These are phyloP conservation scores for Lepidium africanum DNA, from an alignment of 345 rosid genomes.

Conservation along the genomic window DNA sequence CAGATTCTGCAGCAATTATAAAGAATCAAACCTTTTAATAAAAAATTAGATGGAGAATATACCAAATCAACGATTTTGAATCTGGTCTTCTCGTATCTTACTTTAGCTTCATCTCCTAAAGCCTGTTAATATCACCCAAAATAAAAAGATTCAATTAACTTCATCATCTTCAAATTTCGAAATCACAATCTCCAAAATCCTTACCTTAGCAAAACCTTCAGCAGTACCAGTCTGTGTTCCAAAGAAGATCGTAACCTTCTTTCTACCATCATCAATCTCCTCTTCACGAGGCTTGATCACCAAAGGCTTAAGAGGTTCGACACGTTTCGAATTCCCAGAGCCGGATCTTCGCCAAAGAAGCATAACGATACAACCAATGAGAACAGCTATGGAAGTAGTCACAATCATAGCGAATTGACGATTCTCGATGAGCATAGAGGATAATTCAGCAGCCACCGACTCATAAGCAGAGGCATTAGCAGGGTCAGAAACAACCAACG, in stretches of 20 bases:
- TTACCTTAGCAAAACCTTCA: constrained; percentile 93
- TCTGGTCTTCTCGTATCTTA: constrained; percentile 71
- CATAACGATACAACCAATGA: constrained; percentile 80
- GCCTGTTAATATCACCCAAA: constrained; percentile 24
- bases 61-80: constrained; percentile 90
- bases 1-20: neutral
- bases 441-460: constrained; percentile 38
- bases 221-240: constrained; percentile 98
- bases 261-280: constrained; percentile 67
- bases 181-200: neutral
- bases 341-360: constrained; percentile 72
- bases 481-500: constrained; percentile 38
- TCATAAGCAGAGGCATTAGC: constrained; percentile 50
- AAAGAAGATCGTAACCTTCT: constrained; percentile 71
- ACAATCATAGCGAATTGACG: constrained; percentile 67
- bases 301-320: constrained; percentile 52
- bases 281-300: constrained; percentile 45
- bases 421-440: constrained; percentile 57
- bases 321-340: constrained; percentile 31
- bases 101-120: constrained; percentile 75
- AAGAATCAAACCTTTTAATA: neutral
- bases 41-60: constrained; percentile 7
- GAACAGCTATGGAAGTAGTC: constrained; percentile 80
- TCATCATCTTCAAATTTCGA: neutral
- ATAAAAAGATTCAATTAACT: neutral